Evolutionary conservation across 805 yeast species (phyloP).

Genomic region (Sugiyamaella marilandica): DNA sequence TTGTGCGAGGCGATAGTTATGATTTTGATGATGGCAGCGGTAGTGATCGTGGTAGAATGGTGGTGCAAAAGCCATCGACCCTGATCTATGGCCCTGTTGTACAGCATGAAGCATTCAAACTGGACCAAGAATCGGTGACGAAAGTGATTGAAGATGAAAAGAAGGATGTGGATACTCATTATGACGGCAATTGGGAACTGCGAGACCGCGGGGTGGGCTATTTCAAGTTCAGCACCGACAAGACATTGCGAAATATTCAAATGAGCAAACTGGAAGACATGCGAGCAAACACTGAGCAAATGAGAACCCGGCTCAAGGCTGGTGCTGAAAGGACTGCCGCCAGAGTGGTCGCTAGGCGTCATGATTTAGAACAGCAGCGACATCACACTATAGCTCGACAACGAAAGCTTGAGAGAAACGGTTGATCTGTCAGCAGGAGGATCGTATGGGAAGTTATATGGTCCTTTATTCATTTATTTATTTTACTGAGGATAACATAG

Average conservation of each 20-base stretch:
- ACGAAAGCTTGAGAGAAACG: too few relatives aligned
- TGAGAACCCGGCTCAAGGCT: not conserved
- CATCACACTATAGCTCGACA: too few relatives aligned
- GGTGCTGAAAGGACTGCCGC: too few relatives aligned
- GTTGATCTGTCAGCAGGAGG: too few relatives aligned
- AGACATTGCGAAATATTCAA: slow-evolving; percentile 15
- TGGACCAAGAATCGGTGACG: slow-evolving; percentile 2
- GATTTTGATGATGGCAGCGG: slow-evolving; percentile 1
- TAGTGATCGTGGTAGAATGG: not conserved
- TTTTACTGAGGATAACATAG: too few relatives aligned
- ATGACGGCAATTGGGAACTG: slow-evolving; percentile 23
- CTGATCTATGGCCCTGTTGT: slow-evolving; percentile 21
- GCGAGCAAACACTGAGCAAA: slow-evolving; percentile 9
- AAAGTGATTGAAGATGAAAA: not conserved
- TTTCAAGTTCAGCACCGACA: slow-evolving; percentile 20
- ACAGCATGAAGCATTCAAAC: slow-evolving; percentile 21
- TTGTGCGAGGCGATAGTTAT: slow-evolving; percentile 3
- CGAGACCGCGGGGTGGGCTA: slow-evolving; percentile 25
- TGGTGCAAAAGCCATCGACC: slow-evolving; percentile 10
- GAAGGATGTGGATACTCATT: slow-evolving; percentile 16
- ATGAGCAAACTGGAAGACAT: slow-evolving; percentile 16
- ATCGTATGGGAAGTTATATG: too few relatives aligned
- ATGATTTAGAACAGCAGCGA: too few relatives aligned
- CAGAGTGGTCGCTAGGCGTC: too few relatives aligned
- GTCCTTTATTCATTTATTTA: too few relatives aligned